Percentiles rank a stretch among this genome's conserved stretches.
Evolutionary conservation across 257 asterid species (phyloP).

Genomic region (Solanum clarkiae): DNA sequence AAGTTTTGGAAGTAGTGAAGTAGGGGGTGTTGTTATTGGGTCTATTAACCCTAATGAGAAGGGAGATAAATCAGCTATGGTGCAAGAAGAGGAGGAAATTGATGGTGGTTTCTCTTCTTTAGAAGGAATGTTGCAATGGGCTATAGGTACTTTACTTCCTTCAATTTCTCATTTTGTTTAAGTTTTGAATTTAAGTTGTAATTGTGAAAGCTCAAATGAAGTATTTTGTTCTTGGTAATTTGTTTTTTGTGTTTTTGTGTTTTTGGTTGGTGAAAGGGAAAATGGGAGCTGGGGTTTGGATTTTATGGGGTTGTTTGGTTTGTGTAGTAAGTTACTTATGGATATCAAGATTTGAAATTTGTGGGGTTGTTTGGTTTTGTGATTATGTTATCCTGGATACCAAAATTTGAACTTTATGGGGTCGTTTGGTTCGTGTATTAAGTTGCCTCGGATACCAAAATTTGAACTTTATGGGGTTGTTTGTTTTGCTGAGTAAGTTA

Average conservation of each 20-base stretch:
- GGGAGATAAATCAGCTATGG: constrained; percentile 16
- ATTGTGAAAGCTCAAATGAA: not conserved
- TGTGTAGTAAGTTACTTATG: too few relatives aligned
- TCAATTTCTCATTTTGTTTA: not conserved
- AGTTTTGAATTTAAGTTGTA: not conserved
- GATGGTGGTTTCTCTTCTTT: constrained; percentile 88
- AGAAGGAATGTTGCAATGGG: constrained; percentile 88
- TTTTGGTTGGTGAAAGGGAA: not conserved
- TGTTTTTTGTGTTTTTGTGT: too few relatives aligned
- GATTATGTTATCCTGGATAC: too few relatives aligned
- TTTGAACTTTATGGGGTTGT: not conserved
- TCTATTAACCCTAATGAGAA: constrained; percentile 23
- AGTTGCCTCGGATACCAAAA: not conserved
- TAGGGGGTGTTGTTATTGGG: not conserved
- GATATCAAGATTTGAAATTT: not conserved
- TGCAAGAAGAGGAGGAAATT: constrained; percentile 24
- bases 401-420: not conserved
- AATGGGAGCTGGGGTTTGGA: not conserved
- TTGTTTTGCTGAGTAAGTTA: not conserved
- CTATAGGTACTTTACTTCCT: constrained; percentile 29
- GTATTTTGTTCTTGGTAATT: not conserved
- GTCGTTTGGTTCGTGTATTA: not conserved
- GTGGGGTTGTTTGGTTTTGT: too few relatives aligned
- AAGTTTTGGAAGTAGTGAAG: constrained; percentile 6
- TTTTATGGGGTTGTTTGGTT: too few relatives aligned